phyloP scores from a whole-genome alignment of 1,284 basidiomycete genomes.

The Hemileia vastatrix region DNA sequence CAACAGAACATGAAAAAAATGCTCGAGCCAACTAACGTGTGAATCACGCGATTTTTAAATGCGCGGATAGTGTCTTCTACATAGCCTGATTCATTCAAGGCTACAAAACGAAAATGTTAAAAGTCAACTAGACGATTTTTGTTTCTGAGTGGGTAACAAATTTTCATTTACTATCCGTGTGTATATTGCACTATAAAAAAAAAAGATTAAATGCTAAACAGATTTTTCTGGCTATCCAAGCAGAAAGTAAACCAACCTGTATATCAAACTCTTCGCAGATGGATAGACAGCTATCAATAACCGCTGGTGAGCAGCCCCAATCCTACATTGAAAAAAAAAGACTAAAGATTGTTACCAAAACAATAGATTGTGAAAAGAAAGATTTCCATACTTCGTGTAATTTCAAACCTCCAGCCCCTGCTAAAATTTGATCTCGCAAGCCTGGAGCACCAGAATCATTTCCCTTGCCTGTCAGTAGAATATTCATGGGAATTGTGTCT shows the following conservation, averaged over 20 bases:
- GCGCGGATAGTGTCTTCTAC: slow-evolving; percentile 69
- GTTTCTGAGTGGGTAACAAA: too few relatives aligned
- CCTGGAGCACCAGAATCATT: slow-evolving; percentile 68
- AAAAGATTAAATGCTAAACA: not conserved
- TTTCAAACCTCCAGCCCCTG: slow-evolving; percentile 85
- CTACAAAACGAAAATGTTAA: slow-evolving; percentile 5
- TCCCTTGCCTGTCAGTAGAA: slow-evolving; percentile 50
- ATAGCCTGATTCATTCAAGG: slow-evolving; percentile 35
- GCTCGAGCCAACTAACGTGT: slow-evolving; percentile 51
- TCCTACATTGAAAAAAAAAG: slow-evolving; percentile 49
- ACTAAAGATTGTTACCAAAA: not conserved
- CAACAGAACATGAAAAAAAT: not conserved
- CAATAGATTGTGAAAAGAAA: not conserved
- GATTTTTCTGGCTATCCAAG: not conserved
- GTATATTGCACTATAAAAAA: slow-evolving; percentile 68
- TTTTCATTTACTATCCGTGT: slow-evolving; percentile 76
- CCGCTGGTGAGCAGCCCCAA: slow-evolving; percentile 87
- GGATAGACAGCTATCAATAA: slow-evolving; percentile 67
- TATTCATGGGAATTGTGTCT: slow-evolving; percentile 22
- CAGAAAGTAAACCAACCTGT: slow-evolving; percentile 53
- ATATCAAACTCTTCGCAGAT: slow-evolving; percentile 89
- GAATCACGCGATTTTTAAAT: slow-evolving; percentile 83
- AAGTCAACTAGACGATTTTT: not conserved
- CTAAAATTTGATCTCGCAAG: slow-evolving; percentile 71
- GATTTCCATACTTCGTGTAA: slow-evolving; percentile 60